Evolutionary conservation across 257 asterid species (phyloP), one percentile per base, ranked within the genome.

Genomic region (Salvia miltiorrhiza): DNA sequence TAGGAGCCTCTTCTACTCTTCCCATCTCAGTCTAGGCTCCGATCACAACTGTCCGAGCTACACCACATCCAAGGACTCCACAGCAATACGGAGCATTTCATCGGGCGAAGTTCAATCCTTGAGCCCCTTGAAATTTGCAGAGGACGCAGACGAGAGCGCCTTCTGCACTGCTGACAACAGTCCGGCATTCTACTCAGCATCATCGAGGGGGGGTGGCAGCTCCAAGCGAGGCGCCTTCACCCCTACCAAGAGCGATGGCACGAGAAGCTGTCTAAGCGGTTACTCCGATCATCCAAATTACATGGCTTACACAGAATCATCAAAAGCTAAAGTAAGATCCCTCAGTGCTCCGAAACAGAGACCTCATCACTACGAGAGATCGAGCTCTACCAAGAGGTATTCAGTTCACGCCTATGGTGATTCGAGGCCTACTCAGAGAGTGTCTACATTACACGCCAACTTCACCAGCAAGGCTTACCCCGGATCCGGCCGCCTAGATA

Each of bases 281-380:
- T 87, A 74, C 77, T 76, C 93, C 0, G 97, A 91, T 71, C 80
- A 77, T 48, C 98, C 96, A 1, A 89, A 64, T 39, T 94, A 94
- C 66, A 94, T 94, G 99, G 57, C 98, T 2, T 82, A 71, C 50
- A 94, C 99, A 0, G 88, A 89, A 67, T 94, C 99, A 8, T 81
- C 96, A 0, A 89, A 84, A 75, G 97, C 99, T 1, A 94, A 94
- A 85, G 81, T 73, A 28, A 80, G 99, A 58, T 89, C 99, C 2
- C 74, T 84, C 23, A 94, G 98, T 63, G 98, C 95, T 21, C 99
- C 99, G 4, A 89, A 74, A 73, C 98, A 87, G 21, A 81, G 99
- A 64, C 86, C 35, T 83, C n/a, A n/a, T n/a, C n/a, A 78, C 2
- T 81, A 75, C 4, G 99, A 90, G 58, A 75, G 91, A 73, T 83